Percentiles rank a stretch among this genome's conserved stretches.
phyloP scores from a whole-genome alignment of 371 early-diverging fungal species.

The Mortierella sp. region DNA sequence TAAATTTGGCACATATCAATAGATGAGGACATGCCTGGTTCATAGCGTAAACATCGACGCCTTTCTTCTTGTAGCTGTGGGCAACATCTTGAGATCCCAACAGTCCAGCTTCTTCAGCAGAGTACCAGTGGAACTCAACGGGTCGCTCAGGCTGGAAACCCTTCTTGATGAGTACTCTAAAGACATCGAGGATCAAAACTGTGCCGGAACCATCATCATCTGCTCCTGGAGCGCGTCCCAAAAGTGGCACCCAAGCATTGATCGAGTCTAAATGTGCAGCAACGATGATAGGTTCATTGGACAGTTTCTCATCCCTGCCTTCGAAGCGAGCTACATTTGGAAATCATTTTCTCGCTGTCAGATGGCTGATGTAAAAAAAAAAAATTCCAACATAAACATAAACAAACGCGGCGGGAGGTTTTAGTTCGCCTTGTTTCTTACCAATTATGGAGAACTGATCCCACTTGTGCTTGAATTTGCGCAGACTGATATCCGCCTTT shows the following conservation, averaged over 20 bases:
- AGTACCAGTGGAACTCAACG: conserved; percentile 97
- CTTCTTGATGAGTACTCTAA: conserved; percentile 76
- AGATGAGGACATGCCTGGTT: conserved; percentile 64
- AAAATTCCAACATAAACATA: too few relatives aligned
- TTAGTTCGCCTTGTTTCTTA: too few relatives aligned
- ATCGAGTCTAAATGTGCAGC: conserved; percentile 95
- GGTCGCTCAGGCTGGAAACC: conserved; percentile 83
- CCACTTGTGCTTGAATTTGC: conserved; percentile 80
- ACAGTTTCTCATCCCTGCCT: conserved; percentile 62
- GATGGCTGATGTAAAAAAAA: background rate
- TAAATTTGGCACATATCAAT: background rate
- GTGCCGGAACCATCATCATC: conserved; percentile 95
- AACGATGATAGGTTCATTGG: conserved; percentile 82
- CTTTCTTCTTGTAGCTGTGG: conserved; percentile 68
- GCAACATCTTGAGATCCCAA: conserved; percentile 93
- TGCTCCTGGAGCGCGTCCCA: conserved; percentile 69
- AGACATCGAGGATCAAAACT: conserved; percentile 88
- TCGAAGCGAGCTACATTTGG: conserved; percentile 68
- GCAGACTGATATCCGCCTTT: conserved; percentile 73
- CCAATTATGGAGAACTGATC: conserved; percentile 71
- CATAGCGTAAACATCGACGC: conserved; percentile 79
- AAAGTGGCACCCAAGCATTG: conserved; percentile 87
- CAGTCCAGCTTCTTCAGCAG: conserved; percentile 90
- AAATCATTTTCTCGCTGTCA: background rate
- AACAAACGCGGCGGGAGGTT: too few relatives aligned